phyloP scores from a whole-genome alignment of 805 yeast genomes.

The Teunomyces pallodes region DNA sequence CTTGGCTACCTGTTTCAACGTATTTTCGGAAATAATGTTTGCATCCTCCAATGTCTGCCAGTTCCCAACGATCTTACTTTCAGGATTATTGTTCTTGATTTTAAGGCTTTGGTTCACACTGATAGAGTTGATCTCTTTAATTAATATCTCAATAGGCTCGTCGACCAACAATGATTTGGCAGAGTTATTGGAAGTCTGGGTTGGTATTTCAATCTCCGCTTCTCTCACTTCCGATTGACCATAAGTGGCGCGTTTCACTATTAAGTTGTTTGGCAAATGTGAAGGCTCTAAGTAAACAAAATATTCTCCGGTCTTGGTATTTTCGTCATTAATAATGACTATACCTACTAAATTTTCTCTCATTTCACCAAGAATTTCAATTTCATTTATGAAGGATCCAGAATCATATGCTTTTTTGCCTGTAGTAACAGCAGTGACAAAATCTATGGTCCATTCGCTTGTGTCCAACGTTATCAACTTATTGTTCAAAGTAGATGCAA shows the following conservation, averaged over 20 bases:
- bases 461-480: not conserved
- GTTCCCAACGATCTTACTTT: slow-evolving; percentile 7
- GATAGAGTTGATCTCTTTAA: not conserved
- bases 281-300: slow-evolving; percentile 10
- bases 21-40: slow-evolving; percentile 18
- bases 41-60: slow-evolving; percentile 9
- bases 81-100: not conserved
- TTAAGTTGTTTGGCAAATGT: not conserved
- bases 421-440: not conserved
- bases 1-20: slow-evolving; percentile 13
- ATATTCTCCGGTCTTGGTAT: slow-evolving; percentile 28
- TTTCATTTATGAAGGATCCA: not conserved
- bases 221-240: not conserved
- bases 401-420: not conserved
- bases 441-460: not conserved
- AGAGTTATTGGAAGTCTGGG: too few species aligned
- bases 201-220: not conserved
- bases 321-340: slow-evolving; percentile 22
- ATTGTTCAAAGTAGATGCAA: not conserved
- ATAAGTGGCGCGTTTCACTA: not conserved
- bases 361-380: not conserved
- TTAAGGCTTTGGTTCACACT: not conserved
- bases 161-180: not conserved
- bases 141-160: slow-evolving; percentile 1
- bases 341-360: not conserved